These are phyloP conservation scores for Amanita inopinata DNA, from an alignment of 768 basidiomycete species.

Conservation along the genomic window DNA sequence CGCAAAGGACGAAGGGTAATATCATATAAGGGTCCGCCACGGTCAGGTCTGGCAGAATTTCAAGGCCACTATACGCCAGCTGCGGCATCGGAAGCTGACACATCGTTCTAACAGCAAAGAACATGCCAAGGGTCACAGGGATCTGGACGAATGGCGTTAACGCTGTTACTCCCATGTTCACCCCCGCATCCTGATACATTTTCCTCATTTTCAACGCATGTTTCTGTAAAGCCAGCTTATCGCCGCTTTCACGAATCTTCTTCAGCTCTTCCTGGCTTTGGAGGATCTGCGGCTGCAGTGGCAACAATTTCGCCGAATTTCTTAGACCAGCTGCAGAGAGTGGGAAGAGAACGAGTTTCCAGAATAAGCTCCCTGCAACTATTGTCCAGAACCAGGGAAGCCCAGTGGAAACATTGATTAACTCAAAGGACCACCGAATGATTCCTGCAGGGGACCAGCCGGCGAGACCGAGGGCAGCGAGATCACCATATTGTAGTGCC, in stretches of 20 bases:
- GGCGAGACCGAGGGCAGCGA: slow-evolving; percentile 56
- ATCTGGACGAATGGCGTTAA: slow-evolving; percentile 52
- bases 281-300: slow-evolving; percentile 44
- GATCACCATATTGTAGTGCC: slow-evolving; percentile 62
- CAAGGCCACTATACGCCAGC: slow-evolving; percentile 66
- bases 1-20: slow-evolving; percentile 50
- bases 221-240: slow-evolving; percentile 40
- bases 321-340: slow-evolving; percentile 46
- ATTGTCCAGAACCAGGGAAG: slow-evolving; percentile 85
- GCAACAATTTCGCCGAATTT: slow-evolving; percentile 49
- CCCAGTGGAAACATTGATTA: slow-evolving; percentile 57
- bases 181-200: slow-evolving; percentile 57
- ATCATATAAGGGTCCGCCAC: slow-evolving; percentile 65
- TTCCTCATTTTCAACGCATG: slow-evolving; percentile 41
- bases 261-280: slow-evolving; percentile 37
- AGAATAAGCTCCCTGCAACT: slow-evolving; percentile 49
- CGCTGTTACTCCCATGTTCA: slow-evolving; percentile 47
- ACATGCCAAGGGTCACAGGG: slow-evolving; percentile 70
- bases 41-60: slow-evolving; percentile 70
- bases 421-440: slow-evolving; percentile 52
- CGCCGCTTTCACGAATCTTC: slow-evolving; percentile 21
- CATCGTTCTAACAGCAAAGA: slow-evolving; percentile 72
- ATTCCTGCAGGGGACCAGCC: slow-evolving; percentile 59
- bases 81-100: slow-evolving; percentile 64
- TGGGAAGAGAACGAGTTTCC: slow-evolving; percentile 54